phyloP scores from a whole-genome alignment of 305 asterid species.

The Rubia balearica region DNA sequence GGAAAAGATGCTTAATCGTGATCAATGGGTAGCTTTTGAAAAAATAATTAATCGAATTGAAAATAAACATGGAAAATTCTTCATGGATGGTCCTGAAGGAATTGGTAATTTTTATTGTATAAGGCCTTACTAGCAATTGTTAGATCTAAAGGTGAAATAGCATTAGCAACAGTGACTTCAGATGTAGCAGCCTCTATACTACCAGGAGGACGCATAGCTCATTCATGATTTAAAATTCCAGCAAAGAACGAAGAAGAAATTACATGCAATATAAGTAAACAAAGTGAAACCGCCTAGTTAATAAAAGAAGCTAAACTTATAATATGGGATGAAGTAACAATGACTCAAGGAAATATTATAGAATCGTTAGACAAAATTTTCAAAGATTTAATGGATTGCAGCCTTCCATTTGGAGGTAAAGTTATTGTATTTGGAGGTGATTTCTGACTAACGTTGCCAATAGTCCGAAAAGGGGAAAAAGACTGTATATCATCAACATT shows the following conservation, averaged over 20 bases:
- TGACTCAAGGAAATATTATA: neutral
- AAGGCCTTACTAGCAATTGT: neutral
- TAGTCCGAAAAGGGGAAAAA: neutral
- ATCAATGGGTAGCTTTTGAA: neutral
- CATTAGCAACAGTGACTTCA: neutral
- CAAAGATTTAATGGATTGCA: too few relatives aligned
- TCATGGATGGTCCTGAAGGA: neutral
- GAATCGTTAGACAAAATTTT: neutral
- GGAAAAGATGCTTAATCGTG: neutral
- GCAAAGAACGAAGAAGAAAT: rapidly evolving
- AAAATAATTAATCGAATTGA: neutral
- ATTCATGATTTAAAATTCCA: neutral
- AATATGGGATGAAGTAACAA: neutral
- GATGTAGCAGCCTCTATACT: neutral
- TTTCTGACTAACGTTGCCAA: neutral
- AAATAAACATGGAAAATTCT: neutral
- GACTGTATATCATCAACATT: neutral
- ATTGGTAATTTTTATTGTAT: neutral
- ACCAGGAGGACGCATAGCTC: neutral
- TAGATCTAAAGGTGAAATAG: neutral
- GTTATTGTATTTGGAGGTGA: neutral
- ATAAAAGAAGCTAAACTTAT: neutral
- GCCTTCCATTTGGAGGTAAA: neutral
- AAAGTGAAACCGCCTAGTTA: neutral
- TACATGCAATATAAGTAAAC: neutral